Base-by-base conservation (phyloP, 257 asterid genomes). In the Nicotiana tabacum region DNA sequence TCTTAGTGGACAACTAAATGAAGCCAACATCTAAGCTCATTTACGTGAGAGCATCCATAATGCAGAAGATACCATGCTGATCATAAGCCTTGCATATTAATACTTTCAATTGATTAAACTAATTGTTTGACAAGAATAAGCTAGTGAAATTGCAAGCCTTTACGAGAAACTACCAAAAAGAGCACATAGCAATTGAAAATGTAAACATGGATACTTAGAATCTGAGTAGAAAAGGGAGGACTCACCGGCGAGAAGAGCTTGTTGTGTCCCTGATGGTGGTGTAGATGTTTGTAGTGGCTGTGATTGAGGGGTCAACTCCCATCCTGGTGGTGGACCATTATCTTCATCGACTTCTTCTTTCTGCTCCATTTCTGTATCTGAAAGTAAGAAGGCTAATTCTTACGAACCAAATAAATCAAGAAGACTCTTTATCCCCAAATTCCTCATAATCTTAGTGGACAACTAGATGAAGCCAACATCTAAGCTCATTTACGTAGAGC, bases 301-400 rank as follows among this genome's bases (percentile, higher is more conserved):
- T 69, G 77, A 81, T 46, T 88, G 86, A 80, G 91, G 77, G 61
- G 82, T 87, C 3, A 86, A 82, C 84, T 87, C 87, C 97, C 94
- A 93, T 53, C 93, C 96, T 65, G 94, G 97, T 33, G 94, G 96
- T 46, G 94, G 94, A 57, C 95, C 94, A 24, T 88, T 93, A 80
- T 90, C 89, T 58, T 78, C 84, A 65, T 32, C 87, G 66, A 88
- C 81, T 35, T 90, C 91, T 66, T 81, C 90, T 43, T 86, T 81
- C 83, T 78, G 83, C 89, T 86, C 91, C 74, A 32, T 81, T 82
- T 86, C 83, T 78, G 33, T 51, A 87, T 84, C 92, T 83, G 90
- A 83, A 61, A 82, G 79, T 66, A 56, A 86, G 27, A 77, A 85
- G 68, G 46, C 17, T 30, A 87, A 82, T 10, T 87, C 82, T 81